These are phyloP conservation scores for Mollisiaceae sp. DNA, from an alignment of 2,329 filamentous ascomycete species.

Conservation along the genomic window DNA sequence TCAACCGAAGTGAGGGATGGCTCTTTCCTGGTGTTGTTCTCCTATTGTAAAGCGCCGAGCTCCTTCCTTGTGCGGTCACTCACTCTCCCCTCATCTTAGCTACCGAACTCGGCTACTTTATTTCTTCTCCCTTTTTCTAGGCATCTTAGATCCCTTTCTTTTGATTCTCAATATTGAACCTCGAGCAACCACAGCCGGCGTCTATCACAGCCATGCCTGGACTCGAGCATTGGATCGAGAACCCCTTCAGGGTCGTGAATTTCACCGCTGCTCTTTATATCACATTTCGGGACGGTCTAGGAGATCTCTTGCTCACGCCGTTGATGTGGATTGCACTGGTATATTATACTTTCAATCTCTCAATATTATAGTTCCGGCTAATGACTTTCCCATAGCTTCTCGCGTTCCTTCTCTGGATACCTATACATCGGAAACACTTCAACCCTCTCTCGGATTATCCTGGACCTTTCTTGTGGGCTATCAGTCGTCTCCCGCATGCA, in stretches of 20 bases:
- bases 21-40: not conserved
- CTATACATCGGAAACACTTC: constrained; percentile 20
- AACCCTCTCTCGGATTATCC: constrained; percentile 43
- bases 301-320: too few relatives aligned
- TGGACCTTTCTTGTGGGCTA: constrained; percentile 37
- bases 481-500: constrained; percentile 19
- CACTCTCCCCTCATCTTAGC: not conserved
- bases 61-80: not conserved
- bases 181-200: too few relatives aligned
- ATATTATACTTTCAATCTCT: too few relatives aligned
- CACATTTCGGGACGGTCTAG: too few relatives aligned
- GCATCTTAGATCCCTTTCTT: not conserved
- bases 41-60: not conserved
- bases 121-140: not conserved
- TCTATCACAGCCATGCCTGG: too few relatives aligned
- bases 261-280: too few relatives aligned
- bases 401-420: not conserved
- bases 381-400: not conserved
- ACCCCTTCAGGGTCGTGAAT: too few relatives aligned
- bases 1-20: not conserved
- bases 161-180: not conserved
- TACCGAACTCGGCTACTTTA: too few relatives aligned
- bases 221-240: too few relatives aligned
- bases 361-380: not conserved
- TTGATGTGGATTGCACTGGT: too few relatives aligned